A percentile compares a stretch with the other conserved stretches of the same genome.
Evolutionary conservation across 2,329 filamentous ascomycete genomes (phyloP).

Genomic region (Calycina herbarum): DNA sequence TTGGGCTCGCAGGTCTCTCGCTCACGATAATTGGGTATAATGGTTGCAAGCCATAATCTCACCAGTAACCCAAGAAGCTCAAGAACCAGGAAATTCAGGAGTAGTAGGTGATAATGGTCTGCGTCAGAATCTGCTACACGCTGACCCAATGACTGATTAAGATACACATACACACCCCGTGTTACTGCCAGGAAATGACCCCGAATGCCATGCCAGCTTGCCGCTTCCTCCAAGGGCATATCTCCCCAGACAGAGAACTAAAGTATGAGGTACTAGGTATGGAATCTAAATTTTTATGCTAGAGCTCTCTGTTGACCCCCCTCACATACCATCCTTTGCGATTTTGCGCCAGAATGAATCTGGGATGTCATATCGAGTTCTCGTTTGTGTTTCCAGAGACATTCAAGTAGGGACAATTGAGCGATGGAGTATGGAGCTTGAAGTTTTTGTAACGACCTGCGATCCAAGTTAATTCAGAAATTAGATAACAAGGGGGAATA

Average conservation of each 20-base stretch:
- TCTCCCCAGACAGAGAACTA: neutral
- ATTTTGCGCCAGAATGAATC: neutral
- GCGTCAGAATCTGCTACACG: neutral
- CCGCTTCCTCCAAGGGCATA: neutral
- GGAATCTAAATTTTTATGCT: neutral
- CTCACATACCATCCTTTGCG: neutral
- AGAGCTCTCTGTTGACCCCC: neutral
- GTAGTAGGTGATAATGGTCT: neutral
- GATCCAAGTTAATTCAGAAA: neutral
- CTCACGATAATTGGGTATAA: too few species aligned
- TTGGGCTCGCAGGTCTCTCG: too few species aligned
- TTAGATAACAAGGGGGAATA: neutral
- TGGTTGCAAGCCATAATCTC: neutral
- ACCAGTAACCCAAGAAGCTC: neutral
- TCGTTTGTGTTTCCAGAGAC: neutral
- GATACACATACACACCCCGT: neutral
- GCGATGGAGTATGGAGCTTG: neutral
- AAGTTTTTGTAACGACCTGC: neutral
- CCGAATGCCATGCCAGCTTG: neutral
- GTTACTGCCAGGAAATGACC: neutral
- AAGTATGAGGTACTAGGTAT: neutral
- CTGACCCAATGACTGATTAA: neutral
- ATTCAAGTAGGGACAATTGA: neutral
- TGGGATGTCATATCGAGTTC: neutral
- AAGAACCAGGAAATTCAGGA: neutral